Percentiles rank a stretch among this genome's conserved stretches.
Conservation (phyloP, 2,329 filamentous ascomycete genomes). For the Neonectria coccinea region DNA sequence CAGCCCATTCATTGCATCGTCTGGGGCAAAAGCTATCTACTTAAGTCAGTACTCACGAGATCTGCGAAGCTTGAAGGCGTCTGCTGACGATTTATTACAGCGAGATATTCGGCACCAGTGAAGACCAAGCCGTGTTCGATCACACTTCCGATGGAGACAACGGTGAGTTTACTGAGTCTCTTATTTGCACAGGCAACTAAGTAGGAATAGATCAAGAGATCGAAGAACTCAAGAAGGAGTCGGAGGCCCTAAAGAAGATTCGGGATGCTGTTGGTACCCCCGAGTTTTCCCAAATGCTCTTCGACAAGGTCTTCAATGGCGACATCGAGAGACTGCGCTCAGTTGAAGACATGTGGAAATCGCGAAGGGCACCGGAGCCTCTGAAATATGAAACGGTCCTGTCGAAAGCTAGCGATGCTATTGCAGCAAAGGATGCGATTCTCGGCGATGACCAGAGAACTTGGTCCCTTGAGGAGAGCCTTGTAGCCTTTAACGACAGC, state of each 20-base stretch:
- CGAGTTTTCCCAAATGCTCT: conserved; percentile 82
- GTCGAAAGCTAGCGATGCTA: conserved; percentile 60
- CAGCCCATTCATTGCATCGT: conserved; percentile 99
- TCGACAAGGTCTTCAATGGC: conserved; percentile 90
- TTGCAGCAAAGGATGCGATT: conserved; percentile 66
- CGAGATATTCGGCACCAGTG: conserved; percentile 92
- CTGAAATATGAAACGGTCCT: conserved; percentile 75
- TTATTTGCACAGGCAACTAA: conserved; percentile 20
- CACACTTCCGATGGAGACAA: conserved; percentile 85
- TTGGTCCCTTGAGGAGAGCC: conserved; percentile 88
- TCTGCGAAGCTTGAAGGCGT: conserved; percentile 15
- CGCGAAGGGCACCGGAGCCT: conserved; percentile 77
- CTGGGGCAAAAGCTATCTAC: conserved; percentile 96
- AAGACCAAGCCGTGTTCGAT: conserved; percentile 86
- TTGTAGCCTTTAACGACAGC: conserved; percentile 88
- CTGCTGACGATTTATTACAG: conserved; percentile 33
- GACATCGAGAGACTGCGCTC: conserved; percentile 85
- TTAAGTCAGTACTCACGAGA: conserved; percentile 67
- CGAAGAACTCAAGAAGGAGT: conserved; percentile 85
- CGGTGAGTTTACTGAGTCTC: conserved; percentile 55
- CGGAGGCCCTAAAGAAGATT: conserved; percentile 85
- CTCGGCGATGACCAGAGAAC: conserved; percentile 76
- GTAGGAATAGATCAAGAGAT: conserved; percentile 75
- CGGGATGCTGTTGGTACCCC: conserved; percentile 82
- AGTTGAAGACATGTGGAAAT: conserved; percentile 98